Conservation (phyloP, 1,284 basidiomycete species). For the Moesziomyces antarcticus region DNA sequence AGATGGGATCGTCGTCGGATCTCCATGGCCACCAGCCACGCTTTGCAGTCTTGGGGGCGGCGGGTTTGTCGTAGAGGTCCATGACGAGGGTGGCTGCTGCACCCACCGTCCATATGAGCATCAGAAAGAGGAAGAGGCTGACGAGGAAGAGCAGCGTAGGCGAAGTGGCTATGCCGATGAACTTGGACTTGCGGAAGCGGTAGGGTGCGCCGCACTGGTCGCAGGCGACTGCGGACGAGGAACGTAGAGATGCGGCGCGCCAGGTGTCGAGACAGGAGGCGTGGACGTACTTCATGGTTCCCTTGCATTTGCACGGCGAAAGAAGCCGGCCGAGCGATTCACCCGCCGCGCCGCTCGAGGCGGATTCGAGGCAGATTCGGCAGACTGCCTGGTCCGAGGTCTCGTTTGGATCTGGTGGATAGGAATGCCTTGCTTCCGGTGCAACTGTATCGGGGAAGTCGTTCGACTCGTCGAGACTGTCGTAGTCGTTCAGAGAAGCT, state of each 20-base stretch:
- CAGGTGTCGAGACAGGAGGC: conserved; percentile 61
- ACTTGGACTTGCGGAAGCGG: conserved; percentile 48
- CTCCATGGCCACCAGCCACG: conserved; percentile 39
- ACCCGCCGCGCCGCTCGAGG: conserved; percentile 17
- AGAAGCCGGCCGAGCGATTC: conserved; percentile 46
- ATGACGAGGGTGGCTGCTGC: conserved; percentile 34
- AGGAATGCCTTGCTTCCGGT: neutral
- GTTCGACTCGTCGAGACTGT: neutral
- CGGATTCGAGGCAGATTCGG: conserved; percentile 42
- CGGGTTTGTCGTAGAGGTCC: conserved; percentile 31
- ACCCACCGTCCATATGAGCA: conserved; percentile 48
- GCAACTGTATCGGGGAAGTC: neutral
- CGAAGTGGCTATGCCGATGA: conserved; percentile 52
- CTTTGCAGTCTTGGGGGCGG: conserved; percentile 4
- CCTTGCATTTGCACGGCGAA: conserved; percentile 58
- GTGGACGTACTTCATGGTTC: conserved; percentile 65
- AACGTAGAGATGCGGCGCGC: conserved; percentile 46
- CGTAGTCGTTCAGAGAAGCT: neutral
- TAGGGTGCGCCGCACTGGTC: conserved; percentile 64
- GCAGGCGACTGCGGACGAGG: conserved; percentile 49
- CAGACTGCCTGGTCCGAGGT: conserved; percentile 35
- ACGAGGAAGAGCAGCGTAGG: conserved; percentile 43
- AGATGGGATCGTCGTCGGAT: neutral
- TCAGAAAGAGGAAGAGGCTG: conserved; percentile 42
- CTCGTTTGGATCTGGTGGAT: conserved; percentile 17